Evolutionary conservation across 352 stramenopile genomes (phyloP).

Genomic region (Globisporangium radiosum): DNA sequence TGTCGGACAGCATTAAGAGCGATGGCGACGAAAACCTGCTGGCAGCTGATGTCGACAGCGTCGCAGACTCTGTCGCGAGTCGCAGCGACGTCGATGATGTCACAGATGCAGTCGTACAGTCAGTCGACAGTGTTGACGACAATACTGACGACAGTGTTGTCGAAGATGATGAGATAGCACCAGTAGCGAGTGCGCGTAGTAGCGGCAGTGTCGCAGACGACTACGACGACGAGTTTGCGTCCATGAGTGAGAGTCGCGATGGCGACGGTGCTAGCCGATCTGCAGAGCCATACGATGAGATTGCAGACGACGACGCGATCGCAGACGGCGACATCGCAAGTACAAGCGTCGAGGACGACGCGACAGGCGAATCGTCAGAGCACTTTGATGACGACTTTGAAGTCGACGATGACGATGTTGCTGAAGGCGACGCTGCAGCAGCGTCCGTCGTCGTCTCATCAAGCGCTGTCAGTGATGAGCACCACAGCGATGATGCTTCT

Average conservation of each 20-base stretch:
- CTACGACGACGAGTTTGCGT: slow-evolving; percentile 15
- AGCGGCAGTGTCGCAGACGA: neutral
- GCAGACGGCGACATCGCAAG: neutral
- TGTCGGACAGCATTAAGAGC: neutral
- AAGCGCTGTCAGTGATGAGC: no score
- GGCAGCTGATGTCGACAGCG: neutral
- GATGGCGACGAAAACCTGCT: neutral
- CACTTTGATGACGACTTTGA: slow-evolving; percentile 11
- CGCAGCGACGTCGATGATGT: neutral
- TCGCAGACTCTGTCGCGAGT: neutral
- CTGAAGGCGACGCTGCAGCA: neutral
- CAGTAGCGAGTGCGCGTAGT: neutral
- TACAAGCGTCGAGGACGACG: slow-evolving; percentile 1
- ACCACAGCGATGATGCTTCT: neutral
- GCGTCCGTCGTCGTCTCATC: neutral
- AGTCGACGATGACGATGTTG: neutral
- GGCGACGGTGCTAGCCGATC: neutral
- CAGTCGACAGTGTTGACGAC: neutral
- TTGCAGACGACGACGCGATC: neutral
- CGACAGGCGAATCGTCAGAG: slow-evolving; percentile 3
- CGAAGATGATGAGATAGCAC: slow-evolving; percentile 12
- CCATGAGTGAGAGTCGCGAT: slow-evolving; percentile 5
- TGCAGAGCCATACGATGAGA: neutral
- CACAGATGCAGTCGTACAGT: neutral
- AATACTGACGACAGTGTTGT: neutral